Conservation (phyloP, 1,284 basidiomycete genomes). For the Violaceomyces palustris region DNA sequence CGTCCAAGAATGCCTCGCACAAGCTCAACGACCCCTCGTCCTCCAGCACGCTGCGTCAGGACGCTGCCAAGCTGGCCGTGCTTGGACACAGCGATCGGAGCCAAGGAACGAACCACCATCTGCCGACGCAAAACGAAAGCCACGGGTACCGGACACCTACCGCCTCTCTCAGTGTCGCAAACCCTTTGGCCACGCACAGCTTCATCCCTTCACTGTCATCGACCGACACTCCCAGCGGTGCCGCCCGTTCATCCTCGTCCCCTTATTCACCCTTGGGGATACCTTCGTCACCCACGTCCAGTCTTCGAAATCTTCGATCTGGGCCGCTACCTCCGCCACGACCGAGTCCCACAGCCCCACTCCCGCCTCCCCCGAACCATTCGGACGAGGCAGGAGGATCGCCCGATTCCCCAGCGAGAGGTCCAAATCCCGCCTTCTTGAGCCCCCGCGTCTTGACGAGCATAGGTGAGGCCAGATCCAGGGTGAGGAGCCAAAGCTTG, state of each 20-base stretch:
- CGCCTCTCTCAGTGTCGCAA: background rate
- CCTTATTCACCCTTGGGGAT: conserved; percentile 14
- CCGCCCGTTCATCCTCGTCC: conserved; percentile 4
- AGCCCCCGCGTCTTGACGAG: background rate
- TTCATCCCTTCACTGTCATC: conserved; percentile 4
- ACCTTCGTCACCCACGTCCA: conserved; percentile 7
- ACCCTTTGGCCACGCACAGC: background rate
- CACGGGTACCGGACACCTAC: background rate
- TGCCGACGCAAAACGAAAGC: too few relatives aligned
- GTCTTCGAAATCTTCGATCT: conserved; percentile 4
- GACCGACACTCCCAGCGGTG: conserved; percentile 8
- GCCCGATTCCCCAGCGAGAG: conserved; percentile 6
- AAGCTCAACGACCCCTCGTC: background rate
- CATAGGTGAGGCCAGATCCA: background rate
- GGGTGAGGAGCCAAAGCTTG: conserved; percentile 2
- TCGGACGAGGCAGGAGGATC: too few relatives aligned
- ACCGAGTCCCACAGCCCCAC: conserved; percentile 21
- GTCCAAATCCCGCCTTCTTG: conserved; percentile 2
- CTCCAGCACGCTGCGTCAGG: background rate
- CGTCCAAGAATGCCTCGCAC: background rate
- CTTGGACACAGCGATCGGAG: too few relatives aligned
- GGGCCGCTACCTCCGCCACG: conserved; percentile 20
- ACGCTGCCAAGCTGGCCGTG: background rate
- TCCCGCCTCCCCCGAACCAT: conserved; percentile 32
- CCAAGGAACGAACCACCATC: too few relatives aligned